Conservation (phyloP, 148 eudicot species). For the Pouteria glomerata region DNA sequence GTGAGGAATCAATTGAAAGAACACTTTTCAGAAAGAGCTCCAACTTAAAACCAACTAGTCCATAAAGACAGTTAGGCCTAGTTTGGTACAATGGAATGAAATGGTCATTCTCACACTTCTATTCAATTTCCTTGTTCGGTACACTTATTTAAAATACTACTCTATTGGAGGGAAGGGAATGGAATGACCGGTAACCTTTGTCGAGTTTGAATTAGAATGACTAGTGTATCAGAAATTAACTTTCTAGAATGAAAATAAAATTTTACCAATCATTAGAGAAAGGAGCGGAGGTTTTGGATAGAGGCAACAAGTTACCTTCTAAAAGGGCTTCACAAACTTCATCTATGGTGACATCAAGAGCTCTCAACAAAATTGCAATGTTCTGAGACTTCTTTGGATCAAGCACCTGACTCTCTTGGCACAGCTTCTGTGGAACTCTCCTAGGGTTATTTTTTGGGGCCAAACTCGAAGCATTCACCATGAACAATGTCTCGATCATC, state of each 20-base stretch:
- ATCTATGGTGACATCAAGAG: conserved; percentile 61
- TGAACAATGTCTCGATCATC: conserved; percentile 83
- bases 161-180: too few relatives aligned
- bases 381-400: conserved; percentile 75
- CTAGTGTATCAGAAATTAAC: background rate
- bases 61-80: too few relatives aligned
- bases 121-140: too few relatives aligned
- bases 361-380: conserved; percentile 63
- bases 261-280: background rate
- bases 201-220: too few relatives aligned
- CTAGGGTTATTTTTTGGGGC: conserved; percentile 32
- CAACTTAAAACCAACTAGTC: too few relatives aligned
- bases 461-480: conserved; percentile 36
- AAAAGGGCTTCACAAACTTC: conserved; percentile 67
- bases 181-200: too few relatives aligned
- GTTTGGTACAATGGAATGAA: too few relatives aligned
- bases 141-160: too few relatives aligned
- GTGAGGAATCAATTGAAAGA: too few relatives aligned
- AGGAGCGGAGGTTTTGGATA: background rate
- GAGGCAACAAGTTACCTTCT: conserved; percentile 40
- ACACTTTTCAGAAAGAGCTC: too few relatives aligned
- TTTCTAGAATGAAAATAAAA: too few relatives aligned
- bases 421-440: conserved; percentile 22
- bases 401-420: conserved; percentile 48
- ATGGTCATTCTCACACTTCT: too few relatives aligned